These are phyloP conservation scores for Grifola frondosa DNA, from an alignment of 1,284 basidiomycete genomes.

Conservation along the genomic window DNA sequence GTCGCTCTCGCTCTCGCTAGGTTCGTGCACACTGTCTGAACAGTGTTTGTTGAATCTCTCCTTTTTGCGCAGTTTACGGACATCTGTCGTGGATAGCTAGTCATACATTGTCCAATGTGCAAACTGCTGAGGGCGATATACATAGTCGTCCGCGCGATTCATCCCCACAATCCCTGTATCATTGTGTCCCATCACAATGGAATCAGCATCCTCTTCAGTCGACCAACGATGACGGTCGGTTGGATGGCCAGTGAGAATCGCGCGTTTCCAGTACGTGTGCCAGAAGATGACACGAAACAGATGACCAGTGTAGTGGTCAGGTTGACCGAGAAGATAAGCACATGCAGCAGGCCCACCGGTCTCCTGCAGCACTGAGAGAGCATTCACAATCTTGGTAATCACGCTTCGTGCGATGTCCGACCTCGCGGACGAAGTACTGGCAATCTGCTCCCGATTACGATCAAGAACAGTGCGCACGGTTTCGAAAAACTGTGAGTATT, in stretches of 20 bases:
- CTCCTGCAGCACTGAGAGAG: slow-evolving; percentile 6
- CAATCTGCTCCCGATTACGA: not conserved
- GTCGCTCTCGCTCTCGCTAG: too few species aligned
- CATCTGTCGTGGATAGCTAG: not conserved
- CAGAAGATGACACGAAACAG: slow-evolving; percentile 11
- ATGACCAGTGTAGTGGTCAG: slow-evolving; percentile 16
- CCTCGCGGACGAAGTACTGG: not conserved
- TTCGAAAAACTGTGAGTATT: slow-evolving; percentile 10
- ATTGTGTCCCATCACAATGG: not conserved
- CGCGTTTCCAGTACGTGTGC: slow-evolving; percentile 2
- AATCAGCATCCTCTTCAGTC: not conserved
- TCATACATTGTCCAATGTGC: not conserved
- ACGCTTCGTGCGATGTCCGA: not conserved
- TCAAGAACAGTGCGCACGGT: slow-evolving; percentile 15
- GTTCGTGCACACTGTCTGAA: too few species aligned
- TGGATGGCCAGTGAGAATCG: too few species aligned
- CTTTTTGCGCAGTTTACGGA: slow-evolving; percentile 28
- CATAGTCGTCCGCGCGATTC: slow-evolving; percentile 2
- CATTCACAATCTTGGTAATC: slow-evolving; percentile 11
- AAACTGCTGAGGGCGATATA: slow-evolving; percentile 1
- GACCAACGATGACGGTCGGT: too few species aligned
- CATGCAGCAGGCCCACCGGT: slow-evolving; percentile 12
- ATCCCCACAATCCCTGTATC: slow-evolving; percentile 1
- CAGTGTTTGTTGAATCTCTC: too few species aligned
- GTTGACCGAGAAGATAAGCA: slow-evolving; percentile 7